Evolutionary conservation across 1,139 yeast genomes (phyloP), one percentile per base, ranked within the genome.

Genomic region (Saccharomyces uvarum): DNA sequence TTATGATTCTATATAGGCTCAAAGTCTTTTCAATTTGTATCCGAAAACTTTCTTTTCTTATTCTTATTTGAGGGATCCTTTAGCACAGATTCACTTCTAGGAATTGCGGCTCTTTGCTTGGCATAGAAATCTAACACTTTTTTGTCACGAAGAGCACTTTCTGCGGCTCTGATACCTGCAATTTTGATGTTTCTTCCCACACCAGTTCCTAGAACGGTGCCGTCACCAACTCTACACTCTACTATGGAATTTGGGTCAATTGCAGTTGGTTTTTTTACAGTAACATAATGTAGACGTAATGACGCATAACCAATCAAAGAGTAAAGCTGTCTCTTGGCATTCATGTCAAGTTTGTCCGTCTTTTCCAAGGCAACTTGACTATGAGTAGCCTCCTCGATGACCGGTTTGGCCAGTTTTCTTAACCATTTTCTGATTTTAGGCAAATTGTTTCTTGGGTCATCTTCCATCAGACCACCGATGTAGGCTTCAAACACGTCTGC

Each of bases 401-500:
- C 64, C 59, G 86, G 85, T 46, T 73, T 74, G 51, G 83, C 78
- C 32, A 89, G 72, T 52, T 75, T 70, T 4, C 70, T 67, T 16
- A 89, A 68, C 96, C 96, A 90, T 7, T 73, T 67, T 56, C 78
- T 75, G 4, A 87, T 81, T 27, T 72, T 75, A 0, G 71, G 72
- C 41, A 78, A 72, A 49, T 80, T 77, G 3, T 76, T 73, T 54
- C 76, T 72, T 0, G 69, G 66, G 49, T 72, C 67, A 60, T 88
- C 95, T 47, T 83, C 75, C 9, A 83, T 81, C 47, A 91, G 71
- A 0, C 95, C 98, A 4, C 96, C 98, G 44, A 91, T 77, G 64
- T 90, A 91, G 0, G 97, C 97, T 70, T 91, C 97, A 69, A 91
- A 88, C 0, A 86, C 79, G 72, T 68, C 73, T 0, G 71, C 71